Percentiles rank a stretch among this genome's conserved stretches.
phyloP scores from a whole-genome alignment of 257 asterid species.

The Petunia axillaris region DNA sequence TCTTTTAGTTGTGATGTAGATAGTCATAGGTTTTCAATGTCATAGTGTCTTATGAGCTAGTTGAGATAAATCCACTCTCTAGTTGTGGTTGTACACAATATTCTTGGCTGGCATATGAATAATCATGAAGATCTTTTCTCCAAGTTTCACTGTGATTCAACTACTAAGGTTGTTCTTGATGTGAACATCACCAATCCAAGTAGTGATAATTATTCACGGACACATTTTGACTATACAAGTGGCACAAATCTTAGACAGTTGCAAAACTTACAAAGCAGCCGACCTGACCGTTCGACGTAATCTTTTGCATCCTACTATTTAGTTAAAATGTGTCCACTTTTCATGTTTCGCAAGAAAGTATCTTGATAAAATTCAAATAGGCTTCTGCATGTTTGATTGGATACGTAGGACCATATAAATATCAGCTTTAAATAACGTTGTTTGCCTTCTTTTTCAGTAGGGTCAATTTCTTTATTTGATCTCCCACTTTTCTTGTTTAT shows the following conservation, averaged over 20 bases:
- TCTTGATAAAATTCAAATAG: neutral
- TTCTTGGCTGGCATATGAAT: neutral
- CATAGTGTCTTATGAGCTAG: neutral
- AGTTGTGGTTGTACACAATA: neutral
- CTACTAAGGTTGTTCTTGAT: neutral
- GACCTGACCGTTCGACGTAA: neutral
- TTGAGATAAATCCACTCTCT: neutral
- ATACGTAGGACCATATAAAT: neutral
- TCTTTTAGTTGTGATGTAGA: neutral
- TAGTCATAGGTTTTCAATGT: neutral
- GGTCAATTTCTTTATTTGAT: conserved; percentile 16
- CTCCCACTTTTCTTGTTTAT: neutral
- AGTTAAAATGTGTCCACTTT: neutral
- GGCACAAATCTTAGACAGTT: neutral
- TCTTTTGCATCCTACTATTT: neutral
- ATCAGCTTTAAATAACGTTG: neutral
- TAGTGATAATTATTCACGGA: neutral
- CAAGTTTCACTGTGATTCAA: neutral
- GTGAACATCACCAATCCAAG: neutral
- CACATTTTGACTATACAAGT: conserved; percentile 4
- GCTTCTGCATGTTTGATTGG: neutral
- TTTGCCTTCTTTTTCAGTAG: conserved; percentile 24
- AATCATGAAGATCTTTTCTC: neutral
- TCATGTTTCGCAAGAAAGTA: conserved; percentile 10
- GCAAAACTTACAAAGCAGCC: neutral